phyloP scores from a whole-genome alignment of 352 stramenopile species.

The Peronospora destructor region DNA sequence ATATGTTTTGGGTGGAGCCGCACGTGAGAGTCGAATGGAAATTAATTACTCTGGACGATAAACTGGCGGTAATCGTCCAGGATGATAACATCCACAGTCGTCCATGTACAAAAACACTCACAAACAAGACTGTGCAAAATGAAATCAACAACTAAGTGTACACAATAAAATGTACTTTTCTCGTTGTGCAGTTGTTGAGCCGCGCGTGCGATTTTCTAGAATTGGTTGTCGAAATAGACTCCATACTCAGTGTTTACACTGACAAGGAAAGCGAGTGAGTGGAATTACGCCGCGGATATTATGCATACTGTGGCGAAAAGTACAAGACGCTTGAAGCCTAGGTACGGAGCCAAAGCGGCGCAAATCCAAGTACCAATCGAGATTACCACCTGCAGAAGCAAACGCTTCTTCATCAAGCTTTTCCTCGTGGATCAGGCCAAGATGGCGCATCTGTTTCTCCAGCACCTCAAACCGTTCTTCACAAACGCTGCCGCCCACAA shows the following conservation, averaged over 20 bases:
- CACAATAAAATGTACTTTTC: conserved; percentile 18
- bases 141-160: conserved; percentile 18
- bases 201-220: conserved; percentile 7
- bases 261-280: too few relatives aligned
- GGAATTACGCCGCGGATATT: conserved; percentile 99
- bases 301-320: conserved; percentile 96
- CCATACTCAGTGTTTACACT: conserved; percentile 60
- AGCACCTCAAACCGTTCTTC: conserved; percentile 91
- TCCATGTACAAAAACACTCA: conserved; percentile 30
- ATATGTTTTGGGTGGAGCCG: conserved; percentile 12
- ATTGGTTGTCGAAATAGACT: background rate
- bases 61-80: conserved; percentile 8
- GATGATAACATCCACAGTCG: conserved; percentile 11
- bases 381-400: conserved; percentile 29
- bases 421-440: conserved; percentile 38
- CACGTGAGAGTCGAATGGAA: conserved; percentile 2
- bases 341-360: conserved; percentile 94
- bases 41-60: conserved; percentile 10
- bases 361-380: conserved; percentile 98
- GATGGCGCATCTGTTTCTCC: conserved; percentile 55
- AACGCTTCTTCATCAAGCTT: conserved; percentile 64
- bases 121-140: conserved; percentile 29
- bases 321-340: conserved; percentile 97
- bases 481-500: too few relatives aligned
- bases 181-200: conserved; percentile 4